These are phyloP conservation scores for Macrocystidia cucumis DNA, from an alignment of 1,284 basidiomycete species.

Conservation along the genomic window DNA sequence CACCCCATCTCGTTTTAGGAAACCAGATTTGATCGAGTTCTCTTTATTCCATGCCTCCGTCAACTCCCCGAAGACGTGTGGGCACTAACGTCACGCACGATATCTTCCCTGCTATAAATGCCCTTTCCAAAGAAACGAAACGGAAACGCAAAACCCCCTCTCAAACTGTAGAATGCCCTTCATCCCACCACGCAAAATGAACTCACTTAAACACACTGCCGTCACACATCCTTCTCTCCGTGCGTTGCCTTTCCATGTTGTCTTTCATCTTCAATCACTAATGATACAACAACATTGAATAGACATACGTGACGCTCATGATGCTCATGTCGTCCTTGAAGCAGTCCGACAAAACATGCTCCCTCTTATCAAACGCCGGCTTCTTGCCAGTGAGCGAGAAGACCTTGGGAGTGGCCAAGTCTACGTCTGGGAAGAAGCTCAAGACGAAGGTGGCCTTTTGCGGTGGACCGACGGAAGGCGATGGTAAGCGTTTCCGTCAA, in stretches of 20 bases:
- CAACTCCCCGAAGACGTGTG: constrained; percentile 25
- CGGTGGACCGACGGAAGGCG: constrained; percentile 73
- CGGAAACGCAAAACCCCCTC: constrained; percentile 6
- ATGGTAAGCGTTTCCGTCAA: constrained; percentile 36
- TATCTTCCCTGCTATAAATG: constrained; percentile 20
- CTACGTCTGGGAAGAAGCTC: constrained; percentile 79
- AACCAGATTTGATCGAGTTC: constrained; percentile 2
- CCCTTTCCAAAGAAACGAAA: too few species aligned
- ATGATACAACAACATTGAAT: constrained; percentile 11
- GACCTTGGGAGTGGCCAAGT: constrained; percentile 63
- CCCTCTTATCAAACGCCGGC: constrained; percentile 61
- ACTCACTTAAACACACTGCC: constrained; percentile 18
- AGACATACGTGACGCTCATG: constrained; percentile 68
- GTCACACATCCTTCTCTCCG: constrained; percentile 54
- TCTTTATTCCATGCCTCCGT: constrained; percentile 18
- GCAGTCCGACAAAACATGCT: constrained; percentile 64
- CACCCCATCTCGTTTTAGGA: constrained; percentile 3
- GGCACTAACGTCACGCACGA: constrained; percentile 16
- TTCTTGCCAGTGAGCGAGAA: constrained; percentile 60
- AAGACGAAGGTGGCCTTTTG: constrained; percentile 66
- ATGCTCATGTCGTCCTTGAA: constrained; percentile 65
- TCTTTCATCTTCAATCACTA: too few species aligned
- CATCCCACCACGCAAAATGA: constrained; percentile 14
- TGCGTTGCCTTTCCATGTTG: constrained; percentile 21
- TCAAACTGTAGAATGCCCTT: constrained; percentile 18